Base-by-base conservation (phyloP, 2,329 filamentous ascomycete species). In the Blastomyces gilchristii region DNA sequence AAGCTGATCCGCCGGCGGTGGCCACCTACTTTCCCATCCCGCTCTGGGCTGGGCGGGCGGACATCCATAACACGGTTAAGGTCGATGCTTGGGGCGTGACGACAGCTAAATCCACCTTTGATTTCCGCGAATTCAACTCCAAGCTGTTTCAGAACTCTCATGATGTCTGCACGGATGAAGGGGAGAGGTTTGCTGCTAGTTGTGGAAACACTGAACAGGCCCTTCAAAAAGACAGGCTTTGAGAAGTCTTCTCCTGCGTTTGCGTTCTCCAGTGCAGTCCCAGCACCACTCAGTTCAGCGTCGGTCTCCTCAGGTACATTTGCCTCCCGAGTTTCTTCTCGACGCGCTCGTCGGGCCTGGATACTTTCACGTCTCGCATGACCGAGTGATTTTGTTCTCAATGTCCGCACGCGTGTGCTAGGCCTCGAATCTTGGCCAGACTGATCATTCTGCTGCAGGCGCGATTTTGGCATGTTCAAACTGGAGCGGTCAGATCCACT, bases 181-280 rank as follows among this genome's bases (percentile, higher is more conserved):
- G 86, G 81, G 12, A 97, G 84, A 0, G 93, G 90, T 72, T 95
- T 96, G 71, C 87, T 94, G 63, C 91, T 97, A 7, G 94, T 99
- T 0, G 94, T 99, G 3, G 91, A 95, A 62, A 97, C 94, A 70
- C 93, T 97, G 78, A 99, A 97, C 22, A 99, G 82, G 4, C 94
- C 94, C 76, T 97, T 99, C 63, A 99, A 83, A 74, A 89, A 97
- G 2, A 97, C 94, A 0, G 94, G 94, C 74, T 96, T 97, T 16
- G 77, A 76, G 61, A 93, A 87, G 65, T 93, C 84, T 68, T 95
- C 91, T 5, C 88, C 86, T 57, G 77, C 75, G 45, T 77, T 78
- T 14, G 75, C 75, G 59, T 78, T 80, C 50, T 82, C 81, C 22
- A 80, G 72, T 34, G 77, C 79, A 63, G 82, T 81, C 1, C 79